Evolutionary conservation across 352 stramenopile species (phyloP), one percentile per base, ranked within the genome.

Genomic region (Globisporangium middletonii): DNA sequence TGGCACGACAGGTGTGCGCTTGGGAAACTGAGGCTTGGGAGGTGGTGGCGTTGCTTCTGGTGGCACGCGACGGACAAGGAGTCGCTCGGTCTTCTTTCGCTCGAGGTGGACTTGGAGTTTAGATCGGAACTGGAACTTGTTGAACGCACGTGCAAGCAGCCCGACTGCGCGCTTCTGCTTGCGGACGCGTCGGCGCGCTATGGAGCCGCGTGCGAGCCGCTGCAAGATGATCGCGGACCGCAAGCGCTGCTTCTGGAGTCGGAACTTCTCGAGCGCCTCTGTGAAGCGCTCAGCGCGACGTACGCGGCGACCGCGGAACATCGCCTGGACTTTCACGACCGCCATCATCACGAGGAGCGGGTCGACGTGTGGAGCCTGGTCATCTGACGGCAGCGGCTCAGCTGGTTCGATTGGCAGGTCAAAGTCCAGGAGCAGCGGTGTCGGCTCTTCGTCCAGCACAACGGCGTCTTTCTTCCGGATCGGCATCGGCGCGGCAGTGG

Each of bases 301-400:
- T 16, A 69, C 55, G 1, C 67, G 66, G 41, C 56, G 67, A 0
- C 69, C 66, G 35, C 69, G 69, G 30, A 75, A 75, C 30, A 68
- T 68, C 16, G 69, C 69, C 38, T 80, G 71, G 30, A 77, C 44
- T 4, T 58, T 64, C 28, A 68, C 65, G 35, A 77, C 53, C 33
- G 71, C 64, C 23, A 66, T 48, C 4, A 70, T 41, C 11, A 63
- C 52, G 4, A 55, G 46, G 1, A 79, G 47, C 53, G 64, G 62
- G 16, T 76, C 52, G 5, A 60, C 63, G 5, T 27, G 15, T 2
- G 33, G 12, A 38, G 7, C 7, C 7, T 38, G 33, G 33, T 3
- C 33, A 38, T 12, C 33, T 38, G 33, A 11, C 7, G 33, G 33
- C 33, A 9, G 7, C 2, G 33, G 5, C 33, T 38, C 47, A 1